Evolutionary conservation across 1,284 basidiomycete species (phyloP).

Genomic region (Trichosporon ovoides): DNA sequence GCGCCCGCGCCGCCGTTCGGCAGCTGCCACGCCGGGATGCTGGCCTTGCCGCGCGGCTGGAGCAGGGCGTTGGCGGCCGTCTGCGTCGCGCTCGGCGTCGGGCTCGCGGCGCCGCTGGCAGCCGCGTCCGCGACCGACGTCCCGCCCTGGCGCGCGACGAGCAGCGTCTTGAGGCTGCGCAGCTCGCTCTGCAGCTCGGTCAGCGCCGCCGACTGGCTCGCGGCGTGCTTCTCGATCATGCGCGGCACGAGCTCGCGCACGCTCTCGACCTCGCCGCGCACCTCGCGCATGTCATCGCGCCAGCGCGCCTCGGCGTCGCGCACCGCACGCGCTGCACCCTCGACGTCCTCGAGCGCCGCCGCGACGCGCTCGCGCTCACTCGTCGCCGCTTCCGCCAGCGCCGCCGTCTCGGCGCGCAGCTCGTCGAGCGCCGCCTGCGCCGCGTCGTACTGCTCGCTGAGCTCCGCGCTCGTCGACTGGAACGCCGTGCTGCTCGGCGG

Average conservation of each 20-base stretch:
- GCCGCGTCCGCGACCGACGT: conserved; percentile 24
- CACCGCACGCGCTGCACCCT: conserved; percentile 52
- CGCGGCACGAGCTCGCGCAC: conserved; percentile 73
- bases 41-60: conserved; percentile 54
- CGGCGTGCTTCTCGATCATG: conserved; percentile 93
- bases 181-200: conserved; percentile 79
- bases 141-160: conserved; percentile 65
- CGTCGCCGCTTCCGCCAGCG: conserved; percentile 79
- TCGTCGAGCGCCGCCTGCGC: conserved; percentile 68
- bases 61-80: conserved; percentile 43
- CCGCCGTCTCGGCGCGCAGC: conserved; percentile 54
- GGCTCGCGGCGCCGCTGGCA: conserved; percentile 50
- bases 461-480: conserved; percentile 75
- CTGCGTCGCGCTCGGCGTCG: conserved; percentile 23
- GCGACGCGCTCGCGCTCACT: conserved; percentile 74
- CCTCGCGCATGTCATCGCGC: conserved; percentile 83
- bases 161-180: conserved; percentile 85
- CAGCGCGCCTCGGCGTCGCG: conserved; percentile 61
- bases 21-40: conserved; percentile 81
- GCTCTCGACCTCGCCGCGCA: conserved; percentile 83
- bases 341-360: conserved; percentile 71
- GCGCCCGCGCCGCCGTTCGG: conserved; percentile 36
- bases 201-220: conserved; percentile 62
- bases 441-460: conserved; percentile 88
- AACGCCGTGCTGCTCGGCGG: conserved; percentile 86